Percentiles rank a stretch among this genome's conserved stretches.
These are phyloP conservation scores for Xerocomus cyaneibrunnescens DNA, from an alignment of 1,284 basidiomycete genomes.

Conservation along the genomic window DNA sequence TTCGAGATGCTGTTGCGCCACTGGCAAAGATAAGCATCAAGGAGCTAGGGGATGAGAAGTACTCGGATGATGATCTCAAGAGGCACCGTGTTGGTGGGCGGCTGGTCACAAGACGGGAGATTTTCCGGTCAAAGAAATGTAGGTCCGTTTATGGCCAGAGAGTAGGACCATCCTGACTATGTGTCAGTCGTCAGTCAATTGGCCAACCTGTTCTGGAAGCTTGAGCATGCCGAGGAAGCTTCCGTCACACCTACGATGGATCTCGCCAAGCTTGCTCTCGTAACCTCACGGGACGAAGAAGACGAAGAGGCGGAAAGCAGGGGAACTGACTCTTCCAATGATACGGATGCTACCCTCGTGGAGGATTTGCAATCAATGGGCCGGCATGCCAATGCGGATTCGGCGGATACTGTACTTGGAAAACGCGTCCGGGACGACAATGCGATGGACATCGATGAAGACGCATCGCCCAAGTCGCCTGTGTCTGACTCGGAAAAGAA, in stretches of 20 bases:
- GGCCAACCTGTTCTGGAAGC: conserved; percentile 73
- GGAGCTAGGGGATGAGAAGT: conserved; percentile 61
- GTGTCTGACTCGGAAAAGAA: conserved; percentile 43
- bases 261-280: conserved; percentile 89
- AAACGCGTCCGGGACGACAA: conserved; percentile 62
- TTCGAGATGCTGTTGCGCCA: conserved; percentile 72
- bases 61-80: conserved; percentile 77
- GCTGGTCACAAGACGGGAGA: conserved; percentile 75
- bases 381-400: conserved; percentile 28
- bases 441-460: conserved; percentile 51
- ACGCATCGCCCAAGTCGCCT: conserved; percentile 35
- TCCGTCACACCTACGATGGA: conserved; percentile 84
- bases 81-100: conserved; percentile 85
- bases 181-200: conserved; percentile 74
- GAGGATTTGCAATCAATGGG: conserved; percentile 57
- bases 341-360: conserved; percentile 81
- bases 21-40: conserved; percentile 58
- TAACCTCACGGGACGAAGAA: conserved; percentile 88
- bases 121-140: conserved; percentile 84
- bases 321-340: conserved; percentile 77
- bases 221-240: conserved; percentile 65
- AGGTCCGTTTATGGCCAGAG: conserved; percentile 27
- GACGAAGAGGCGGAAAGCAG: conserved; percentile 74
- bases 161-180: conserved; percentile 12
- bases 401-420: conserved; percentile 63